Percentiles rank a stretch among this genome's conserved stretches.
These are phyloP conservation scores for Aspergillus transmontanensis DNA, from an alignment of 2,329 filamentous ascomycete genomes.

Conservation along the genomic window DNA sequence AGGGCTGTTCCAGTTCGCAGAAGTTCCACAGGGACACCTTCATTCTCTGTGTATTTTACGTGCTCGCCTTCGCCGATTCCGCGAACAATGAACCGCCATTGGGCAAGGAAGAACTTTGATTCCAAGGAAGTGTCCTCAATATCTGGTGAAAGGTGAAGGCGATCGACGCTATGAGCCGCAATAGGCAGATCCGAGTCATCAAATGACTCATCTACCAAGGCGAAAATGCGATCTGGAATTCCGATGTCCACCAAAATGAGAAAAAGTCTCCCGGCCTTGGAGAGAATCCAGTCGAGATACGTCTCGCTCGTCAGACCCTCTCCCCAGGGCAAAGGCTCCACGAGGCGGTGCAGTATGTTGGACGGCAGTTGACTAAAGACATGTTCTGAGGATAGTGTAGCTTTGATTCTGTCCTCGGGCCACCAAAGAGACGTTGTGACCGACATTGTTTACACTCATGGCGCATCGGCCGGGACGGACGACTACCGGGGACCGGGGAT, in stretches of 20 bases:
- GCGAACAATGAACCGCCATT: constrained; percentile 61
- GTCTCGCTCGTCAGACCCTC: constrained; percentile 51
- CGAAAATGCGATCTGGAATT: constrained; percentile 65
- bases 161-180: constrained; percentile 55
- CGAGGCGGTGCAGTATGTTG: constrained; percentile 39
- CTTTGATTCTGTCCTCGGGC: constrained; percentile 49
- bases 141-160: constrained; percentile 56
- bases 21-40: constrained; percentile 62
- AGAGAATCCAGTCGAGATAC: constrained; percentile 66
- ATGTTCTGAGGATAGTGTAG: constrained; percentile 45
- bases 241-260: constrained; percentile 61
- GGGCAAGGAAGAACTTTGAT: constrained; percentile 60
- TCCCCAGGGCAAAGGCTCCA: constrained; percentile 44
- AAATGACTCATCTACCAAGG: constrained; percentile 62
- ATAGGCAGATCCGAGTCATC: constrained; percentile 65
- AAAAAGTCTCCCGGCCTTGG: constrained; percentile 60
- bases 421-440: constrained; percentile 44
- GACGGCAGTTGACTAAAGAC: constrained; percentile 39
- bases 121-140: constrained; percentile 50
- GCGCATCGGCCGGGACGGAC: constrained; percentile 12
- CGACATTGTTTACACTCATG: constrained; percentile 28
- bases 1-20: constrained; percentile 44
- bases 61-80: constrained; percentile 59
- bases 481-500: constrained; percentile 1
- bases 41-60: constrained; percentile 60